A percentile compares a stretch with the other conserved stretches of the same genome.
phyloP scores from a whole-genome alignment of 225 moss, liverwort and hornwort species.

The Anthoceros angustus region DNA sequence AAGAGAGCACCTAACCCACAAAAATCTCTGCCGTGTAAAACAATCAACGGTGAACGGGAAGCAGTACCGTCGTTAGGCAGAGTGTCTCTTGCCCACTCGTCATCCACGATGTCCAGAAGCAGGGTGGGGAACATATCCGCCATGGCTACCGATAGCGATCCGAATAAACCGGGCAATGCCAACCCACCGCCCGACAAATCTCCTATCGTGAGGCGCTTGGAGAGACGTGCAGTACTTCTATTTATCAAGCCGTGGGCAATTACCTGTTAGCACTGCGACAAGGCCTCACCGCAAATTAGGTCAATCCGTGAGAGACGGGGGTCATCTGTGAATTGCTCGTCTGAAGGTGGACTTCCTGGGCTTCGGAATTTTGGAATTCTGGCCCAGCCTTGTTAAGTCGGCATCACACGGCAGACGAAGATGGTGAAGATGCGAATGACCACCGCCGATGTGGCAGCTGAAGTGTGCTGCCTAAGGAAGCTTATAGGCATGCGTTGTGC shows the following conservation, averaged over 20 bases:
- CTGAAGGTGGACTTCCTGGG: neutral
- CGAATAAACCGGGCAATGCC: neutral
- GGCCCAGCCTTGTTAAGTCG: neutral
- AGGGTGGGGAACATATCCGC: slow-evolving; percentile 61
- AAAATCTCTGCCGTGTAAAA: neutral
- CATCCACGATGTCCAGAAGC: slow-evolving; percentile 72
- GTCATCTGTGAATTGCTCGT: too few species aligned
- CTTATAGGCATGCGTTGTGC: slow-evolving; percentile 87
- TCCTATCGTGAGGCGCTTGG: neutral
- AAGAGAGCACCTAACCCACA: neutral
- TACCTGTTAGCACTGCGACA: too few species aligned
- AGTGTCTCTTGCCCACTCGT: slow-evolving; percentile 78
- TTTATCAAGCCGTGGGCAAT: too few species aligned
- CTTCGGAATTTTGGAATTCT: neutral
- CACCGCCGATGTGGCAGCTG: slow-evolving; percentile 86
- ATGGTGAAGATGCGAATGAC: slow-evolving; percentile 98
- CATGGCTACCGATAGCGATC: slow-evolving; percentile 11
- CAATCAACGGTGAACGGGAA: neutral
- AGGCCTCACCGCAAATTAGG: too few species aligned
- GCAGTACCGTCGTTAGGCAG: slow-evolving; percentile 62
- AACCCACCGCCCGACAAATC: neutral
- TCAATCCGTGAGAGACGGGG: too few species aligned
- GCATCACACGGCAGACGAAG: slow-evolving; percentile 7
- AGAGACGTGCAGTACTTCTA: too few species aligned
- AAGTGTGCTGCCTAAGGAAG: slow-evolving; percentile 61